Percentiles rank a stretch among this genome's conserved stretches.
Conservation (phyloP, 2,329 filamentous ascomycete genomes). For the Cercospora sojina region DNA sequence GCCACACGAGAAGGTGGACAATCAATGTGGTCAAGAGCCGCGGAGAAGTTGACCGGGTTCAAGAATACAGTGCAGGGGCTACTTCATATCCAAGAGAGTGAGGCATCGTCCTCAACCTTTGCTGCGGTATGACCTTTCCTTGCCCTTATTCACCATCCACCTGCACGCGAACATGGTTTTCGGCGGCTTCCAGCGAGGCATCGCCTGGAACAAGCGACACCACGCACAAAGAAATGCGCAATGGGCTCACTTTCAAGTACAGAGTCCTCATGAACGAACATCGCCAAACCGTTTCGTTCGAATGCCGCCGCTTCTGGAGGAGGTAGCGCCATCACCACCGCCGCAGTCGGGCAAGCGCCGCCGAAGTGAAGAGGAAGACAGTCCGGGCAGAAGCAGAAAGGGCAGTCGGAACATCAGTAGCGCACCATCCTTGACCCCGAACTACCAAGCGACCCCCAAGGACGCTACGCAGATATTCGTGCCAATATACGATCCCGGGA, state of each 20-base stretch:
- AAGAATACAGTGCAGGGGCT: background rate
- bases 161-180: background rate
- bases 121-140: slow-evolving; percentile 7
- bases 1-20: background rate
- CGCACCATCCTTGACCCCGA: background rate
- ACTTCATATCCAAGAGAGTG: background rate
- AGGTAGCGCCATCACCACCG: background rate
- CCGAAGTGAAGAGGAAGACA: background rate
- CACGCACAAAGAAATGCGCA: slow-evolving; percentile 8
- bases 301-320: background rate
- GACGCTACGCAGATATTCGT: slow-evolving; percentile 1
- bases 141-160: background rate
- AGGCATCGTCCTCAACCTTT: slow-evolving; percentile 1
- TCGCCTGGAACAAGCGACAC: slow-evolving; percentile 8
- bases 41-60: background rate
- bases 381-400: slow-evolving; percentile 1
- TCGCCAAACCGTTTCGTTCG: background rate
- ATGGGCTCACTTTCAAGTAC: slow-evolving; percentile 13
- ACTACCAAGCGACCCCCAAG: background rate
- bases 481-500: background rate
- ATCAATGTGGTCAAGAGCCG: background rate
- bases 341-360: slow-evolving; percentile 1
- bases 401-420: background rate
- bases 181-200: slow-evolving; percentile 2
- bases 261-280: background rate